Evolutionary conservation across 2,329 filamentous ascomycete species (phyloP), one percentile per base, ranked within the genome.

Genomic region (Fusarium humuli): DNA sequence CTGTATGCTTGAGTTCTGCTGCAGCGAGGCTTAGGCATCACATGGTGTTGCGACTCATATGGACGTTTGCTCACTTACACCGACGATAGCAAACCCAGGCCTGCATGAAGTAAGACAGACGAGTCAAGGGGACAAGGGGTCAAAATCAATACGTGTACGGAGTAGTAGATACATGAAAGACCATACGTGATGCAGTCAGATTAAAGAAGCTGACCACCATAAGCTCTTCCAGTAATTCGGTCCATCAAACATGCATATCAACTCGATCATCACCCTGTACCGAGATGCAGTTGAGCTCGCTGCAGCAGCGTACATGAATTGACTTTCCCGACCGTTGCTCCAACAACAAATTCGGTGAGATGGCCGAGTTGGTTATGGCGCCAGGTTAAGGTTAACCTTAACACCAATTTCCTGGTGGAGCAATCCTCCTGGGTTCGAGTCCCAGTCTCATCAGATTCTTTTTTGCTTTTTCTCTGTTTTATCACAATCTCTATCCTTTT

Each of bases 341-440:
- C 13, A 65, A 45, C 54, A 65, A 49, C 8, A 60, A 65, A 46
- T 71, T 61, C 37, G 72, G 72, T 74, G 70, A 74, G 72, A 74
- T 74, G 72, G 72, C 72, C 72, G 72, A 74, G 72, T 74, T 74
- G 72, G 72, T 74, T 74, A 73, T 74, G 72, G 72, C 72, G 72
- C 57, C 72, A 74, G 72, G 72, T 74, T 74, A 74, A 74, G 72
- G 72, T 73, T 41, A 67, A 74, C 72, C 72, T 74, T 74, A 71
- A 74, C 72, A 73, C 63, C 63, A 64, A 69, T 47, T 74, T 74
- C 72, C 72, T 74, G 72, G 53, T 74, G 72, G 70, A 75, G 70
- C 72, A 75, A 74, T 75, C 71, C 72, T 74, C 72, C 71, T 75
- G 72, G 72, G 72, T 74, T 74, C 72, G 69, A 74, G 67, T 74